Evolutionary conservation across 2,329 filamentous ascomycete species (phyloP), one percentile per base, ranked within the genome.

Genomic region (Aspergillus hiratsukae): DNA sequence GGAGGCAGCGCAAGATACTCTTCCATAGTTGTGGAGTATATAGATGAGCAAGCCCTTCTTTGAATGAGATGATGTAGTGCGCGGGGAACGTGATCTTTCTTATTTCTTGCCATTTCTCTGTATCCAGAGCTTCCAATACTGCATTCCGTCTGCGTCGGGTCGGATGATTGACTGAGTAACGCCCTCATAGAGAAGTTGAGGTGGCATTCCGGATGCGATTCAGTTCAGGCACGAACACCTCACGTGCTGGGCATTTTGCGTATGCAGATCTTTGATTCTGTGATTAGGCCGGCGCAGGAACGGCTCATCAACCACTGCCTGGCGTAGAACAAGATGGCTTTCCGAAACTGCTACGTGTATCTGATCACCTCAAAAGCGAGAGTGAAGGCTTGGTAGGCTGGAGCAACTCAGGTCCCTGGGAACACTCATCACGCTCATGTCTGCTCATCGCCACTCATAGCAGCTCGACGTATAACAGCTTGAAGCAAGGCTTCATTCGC

Each of bases 401-500:
- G 14, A 17, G 31, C 14, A 37, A 17, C 14, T 35, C 17, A 37
- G 6, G 0, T n/a, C 31, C 14, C 14, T 23, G 21, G 43, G 10
- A 3, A 4, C 21, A 27, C 21, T 25, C 43, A 3, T 25, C 21
- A 17, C 21, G 31, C 49, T 43, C 49, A 59, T 21, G 46, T 53
- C 10, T 46, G 46, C 11, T 49, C 28, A 46, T 62, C 61, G 60
- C 66, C 63, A 4, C 54, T 59, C 17, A 64, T 57, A 40, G 61
- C 57, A 50, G 72, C 70, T 43, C 67, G 70, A 31, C 53, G 58
- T 25, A 75, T 59, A 48, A 75, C 63, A 37, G 66, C 60, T 3
- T 57, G 64, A 25, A 76, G 61, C 28, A 76, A 57, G 0, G 56
- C 61, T 50, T 73, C 69, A 53, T 69, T 71, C 2, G 71, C 72